Evolutionary conservation across 2,329 filamentous ascomycete species (phyloP).

Genomic region (Nemania abortiva): DNA sequence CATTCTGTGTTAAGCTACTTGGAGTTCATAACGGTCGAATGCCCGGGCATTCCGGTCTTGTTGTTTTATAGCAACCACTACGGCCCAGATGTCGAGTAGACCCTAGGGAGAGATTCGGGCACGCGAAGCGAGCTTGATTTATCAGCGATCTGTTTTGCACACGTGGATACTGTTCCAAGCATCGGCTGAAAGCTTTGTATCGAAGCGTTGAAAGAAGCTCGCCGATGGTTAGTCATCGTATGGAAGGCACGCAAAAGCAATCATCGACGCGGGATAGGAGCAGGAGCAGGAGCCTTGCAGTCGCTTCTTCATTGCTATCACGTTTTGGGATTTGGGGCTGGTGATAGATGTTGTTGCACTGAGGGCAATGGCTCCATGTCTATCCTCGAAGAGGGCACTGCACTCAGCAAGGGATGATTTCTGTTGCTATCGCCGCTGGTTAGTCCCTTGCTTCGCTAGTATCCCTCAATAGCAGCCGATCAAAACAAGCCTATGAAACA

Average conservation of each 20-base stretch:
- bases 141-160: constrained; percentile 32
- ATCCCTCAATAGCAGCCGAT: constrained; percentile 17
- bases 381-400: not conserved
- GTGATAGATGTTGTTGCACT: constrained; percentile 4
- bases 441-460: constrained; percentile 7
- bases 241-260: not conserved
- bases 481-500: constrained; percentile 14
- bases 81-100: constrained; percentile 24
- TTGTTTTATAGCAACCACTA: constrained; percentile 27
- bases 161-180: constrained; percentile 10
- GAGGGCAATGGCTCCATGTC: constrained; percentile 1
- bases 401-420: not conserved
- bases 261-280: not conserved
- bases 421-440: not conserved
- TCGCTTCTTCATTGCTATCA: constrained; percentile 12
- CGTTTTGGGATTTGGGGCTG: not conserved
- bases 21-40: constrained; percentile 46
- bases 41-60: constrained; percentile 36
- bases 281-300: not conserved
- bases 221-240: constrained; percentile 5
- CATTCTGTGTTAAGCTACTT: constrained; percentile 49
- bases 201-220: constrained; percentile 2
- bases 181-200: constrained; percentile 21
- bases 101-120: constrained; percentile 3
- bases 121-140: constrained; percentile 29